Base-by-base conservation (phyloP, 495 filamentous ascomycete genomes). In the Aspergillus avenaceus region DNA sequence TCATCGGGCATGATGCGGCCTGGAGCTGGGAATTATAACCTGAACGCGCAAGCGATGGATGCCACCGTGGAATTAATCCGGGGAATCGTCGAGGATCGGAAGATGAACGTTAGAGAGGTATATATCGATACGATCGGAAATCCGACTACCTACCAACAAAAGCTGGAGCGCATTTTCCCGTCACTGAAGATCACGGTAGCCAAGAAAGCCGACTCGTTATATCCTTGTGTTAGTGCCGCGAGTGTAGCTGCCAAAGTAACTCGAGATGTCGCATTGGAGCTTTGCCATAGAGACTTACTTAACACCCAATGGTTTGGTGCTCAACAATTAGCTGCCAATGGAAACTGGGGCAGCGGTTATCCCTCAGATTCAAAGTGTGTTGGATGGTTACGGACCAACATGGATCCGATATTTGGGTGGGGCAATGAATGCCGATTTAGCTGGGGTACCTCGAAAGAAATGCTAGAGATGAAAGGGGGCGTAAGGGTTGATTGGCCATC, bases 21-120 rank as follows among this genome's bases (percentile, higher is more conserved):
- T 11, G 55, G 65, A 32, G 65, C 66, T 0, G 79, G 75, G 4
- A 72, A 76, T 0, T 96, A 96, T 70, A 98, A 98, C 62, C 77
- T 98, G 47, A 98, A 98, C 69, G 90, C 91, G n/a, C 93, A 97
- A 67, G 93, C 93, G 1, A 86, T 95, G 79, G 92, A 98, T 69
- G 90, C 93, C 0, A 98, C 93, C 1, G 79, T 95, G n/a, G 81
- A 79, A 16, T 72, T 98, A 48, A 92, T 98, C 45, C 67, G 81
- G 14, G 83, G 82, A 4, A 86, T 96, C 0, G 60, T 77, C 8
- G 77, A 91, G 41, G 84, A 79, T 0, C 70, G 67, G 8, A 87
- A 87, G 11, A 84, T 97, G 29, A 86, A 91, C 67, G 75, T 98
- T 0, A 75, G 69, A 26, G 89, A 97, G 55, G 88, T 98, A 11